phyloP scores from a whole-genome alignment of 495 filamentous ascomycete species.

The Lepraria neglecta region DNA sequence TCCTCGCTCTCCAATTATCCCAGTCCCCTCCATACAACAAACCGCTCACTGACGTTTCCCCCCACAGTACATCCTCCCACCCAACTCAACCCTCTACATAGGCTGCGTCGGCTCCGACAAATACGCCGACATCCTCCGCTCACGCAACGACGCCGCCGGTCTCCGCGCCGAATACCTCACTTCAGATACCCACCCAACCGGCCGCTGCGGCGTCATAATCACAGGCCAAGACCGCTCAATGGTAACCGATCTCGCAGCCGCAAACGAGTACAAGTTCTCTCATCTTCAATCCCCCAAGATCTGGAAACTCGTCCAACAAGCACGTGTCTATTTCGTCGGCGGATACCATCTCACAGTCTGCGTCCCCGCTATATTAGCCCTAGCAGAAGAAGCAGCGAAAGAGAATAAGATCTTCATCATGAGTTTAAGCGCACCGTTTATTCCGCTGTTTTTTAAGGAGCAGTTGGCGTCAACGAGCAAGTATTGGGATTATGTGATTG shows the following conservation, averaged over 20 bases:
- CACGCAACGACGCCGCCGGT: slow-evolving; percentile 73
- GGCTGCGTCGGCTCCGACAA: slow-evolving; percentile 90
- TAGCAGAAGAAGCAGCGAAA: slow-evolving; percentile 79
- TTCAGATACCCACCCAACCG: slow-evolving; percentile 72
- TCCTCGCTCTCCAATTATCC: neutral
- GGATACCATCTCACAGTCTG: slow-evolving; percentile 87
- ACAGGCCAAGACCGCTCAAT: slow-evolving; percentile 88
- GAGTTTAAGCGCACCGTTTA: slow-evolving; percentile 89
- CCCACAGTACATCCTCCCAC: slow-evolving; percentile 75
- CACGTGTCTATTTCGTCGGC: slow-evolving; percentile 84
- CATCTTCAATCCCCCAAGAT: slow-evolving; percentile 87
- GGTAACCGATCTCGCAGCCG: slow-evolving; percentile 92
- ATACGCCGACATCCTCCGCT: slow-evolving; percentile 75
- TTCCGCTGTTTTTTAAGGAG: slow-evolving; percentile 95
- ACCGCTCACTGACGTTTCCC: neutral
- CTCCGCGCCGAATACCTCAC: slow-evolving; percentile 89
- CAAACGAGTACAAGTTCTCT: slow-evolving; percentile 92
- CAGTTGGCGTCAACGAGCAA: slow-evolving; percentile 73
- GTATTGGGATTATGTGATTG: slow-evolving; percentile 95
- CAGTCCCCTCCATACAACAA: slow-evolving; percentile 8
- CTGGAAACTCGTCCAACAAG: slow-evolving; percentile 84
- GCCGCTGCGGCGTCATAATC: slow-evolving; percentile 93
- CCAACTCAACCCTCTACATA: slow-evolving; percentile 82
- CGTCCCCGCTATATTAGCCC: slow-evolving; percentile 78
- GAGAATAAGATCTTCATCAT: slow-evolving; percentile 90